Evolutionary conservation across 2,329 filamentous ascomycete species (phyloP).

Genomic region (Ceratocystis ficicola): DNA sequence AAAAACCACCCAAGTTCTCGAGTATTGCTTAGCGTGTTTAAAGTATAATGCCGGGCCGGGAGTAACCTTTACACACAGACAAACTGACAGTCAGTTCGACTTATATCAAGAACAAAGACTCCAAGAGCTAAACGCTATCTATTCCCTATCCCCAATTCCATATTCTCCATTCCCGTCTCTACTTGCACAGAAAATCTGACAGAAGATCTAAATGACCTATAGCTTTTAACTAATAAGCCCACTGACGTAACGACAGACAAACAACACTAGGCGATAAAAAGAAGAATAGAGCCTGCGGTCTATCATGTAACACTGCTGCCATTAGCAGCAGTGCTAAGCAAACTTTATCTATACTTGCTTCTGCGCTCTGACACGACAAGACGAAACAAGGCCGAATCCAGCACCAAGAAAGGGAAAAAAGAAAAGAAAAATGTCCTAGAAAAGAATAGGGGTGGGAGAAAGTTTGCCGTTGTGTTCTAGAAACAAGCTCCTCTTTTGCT

Average conservation of each 20-base stretch:
- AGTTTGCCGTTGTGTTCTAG: too few relatives aligned
- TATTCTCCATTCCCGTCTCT: not conserved
- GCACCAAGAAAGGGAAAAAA: too few relatives aligned
- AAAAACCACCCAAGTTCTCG: not conserved
- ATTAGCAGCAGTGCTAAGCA: not conserved
- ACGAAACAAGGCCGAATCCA: too few relatives aligned
- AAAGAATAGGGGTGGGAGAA: too few relatives aligned
- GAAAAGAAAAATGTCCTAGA: too few relatives aligned
- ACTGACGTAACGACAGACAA: too few relatives aligned
- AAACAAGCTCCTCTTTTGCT: too few relatives aligned
- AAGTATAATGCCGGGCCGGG: not conserved
- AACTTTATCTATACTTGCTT: not conserved
- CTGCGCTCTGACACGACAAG: not conserved
- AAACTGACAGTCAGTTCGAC: not conserved
- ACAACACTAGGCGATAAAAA: not conserved
- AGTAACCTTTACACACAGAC: slow-evolving; percentile 10
- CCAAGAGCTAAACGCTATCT: not conserved
- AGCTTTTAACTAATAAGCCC: not conserved
- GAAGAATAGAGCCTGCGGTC: not conserved
- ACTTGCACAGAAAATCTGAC: not conserved
- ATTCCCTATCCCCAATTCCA: not conserved
- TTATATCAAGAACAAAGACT: not conserved
- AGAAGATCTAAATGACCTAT: not conserved
- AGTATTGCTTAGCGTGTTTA: not conserved
- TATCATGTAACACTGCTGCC: slow-evolving; percentile 1